A percentile compares a stretch with the other conserved stretches of the same genome.
phyloP scores from a whole-genome alignment of 2,329 filamentous ascomycete genomes.

The Kalmusia sp. region DNA sequence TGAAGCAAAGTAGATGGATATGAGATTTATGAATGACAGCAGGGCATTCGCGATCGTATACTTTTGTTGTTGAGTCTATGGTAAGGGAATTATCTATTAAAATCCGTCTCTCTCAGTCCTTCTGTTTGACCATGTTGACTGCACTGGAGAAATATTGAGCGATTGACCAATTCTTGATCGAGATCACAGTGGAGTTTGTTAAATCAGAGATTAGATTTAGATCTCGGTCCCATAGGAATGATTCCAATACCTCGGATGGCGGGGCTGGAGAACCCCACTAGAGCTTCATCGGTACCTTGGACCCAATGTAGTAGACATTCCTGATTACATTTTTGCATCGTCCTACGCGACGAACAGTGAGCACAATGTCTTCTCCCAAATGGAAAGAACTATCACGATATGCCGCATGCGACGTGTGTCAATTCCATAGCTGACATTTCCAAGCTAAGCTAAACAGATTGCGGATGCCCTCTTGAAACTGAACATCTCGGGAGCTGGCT shows the following conservation, averaged over 20 bases:
- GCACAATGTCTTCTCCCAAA: slow-evolving; percentile 31
- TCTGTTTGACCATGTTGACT: too few species aligned
- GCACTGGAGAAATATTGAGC: too few species aligned
- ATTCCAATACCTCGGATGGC: slow-evolving; percentile 23
- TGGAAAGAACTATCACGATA: slow-evolving; percentile 43
- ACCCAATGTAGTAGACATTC: not conserved
- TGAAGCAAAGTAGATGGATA: not conserved
- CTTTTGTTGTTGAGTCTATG: not conserved
- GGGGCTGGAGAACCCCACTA: slow-evolving; percentile 21
- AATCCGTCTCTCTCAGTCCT: too few species aligned
- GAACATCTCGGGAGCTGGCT: slow-evolving; percentile 70
- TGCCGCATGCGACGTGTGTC: slow-evolving; percentile 42
- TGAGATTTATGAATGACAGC: not conserved
- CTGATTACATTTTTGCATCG: not conserved
- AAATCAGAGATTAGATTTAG: not conserved
- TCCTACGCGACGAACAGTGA: slow-evolving; percentile 3
- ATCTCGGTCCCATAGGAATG: not conserved
- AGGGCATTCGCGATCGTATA: not conserved
- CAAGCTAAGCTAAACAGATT: slow-evolving; percentile 29
- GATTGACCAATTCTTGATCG: too few species aligned
- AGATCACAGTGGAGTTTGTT: too few species aligned
- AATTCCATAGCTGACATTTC: not conserved
- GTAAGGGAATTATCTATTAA: too few species aligned
- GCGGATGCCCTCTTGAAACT: slow-evolving; percentile 77
- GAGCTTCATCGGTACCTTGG: not conserved